Evolutionary conservation across 106 monocot species (phyloP).

Genomic region (Dioscorea dumetorum): DNA sequence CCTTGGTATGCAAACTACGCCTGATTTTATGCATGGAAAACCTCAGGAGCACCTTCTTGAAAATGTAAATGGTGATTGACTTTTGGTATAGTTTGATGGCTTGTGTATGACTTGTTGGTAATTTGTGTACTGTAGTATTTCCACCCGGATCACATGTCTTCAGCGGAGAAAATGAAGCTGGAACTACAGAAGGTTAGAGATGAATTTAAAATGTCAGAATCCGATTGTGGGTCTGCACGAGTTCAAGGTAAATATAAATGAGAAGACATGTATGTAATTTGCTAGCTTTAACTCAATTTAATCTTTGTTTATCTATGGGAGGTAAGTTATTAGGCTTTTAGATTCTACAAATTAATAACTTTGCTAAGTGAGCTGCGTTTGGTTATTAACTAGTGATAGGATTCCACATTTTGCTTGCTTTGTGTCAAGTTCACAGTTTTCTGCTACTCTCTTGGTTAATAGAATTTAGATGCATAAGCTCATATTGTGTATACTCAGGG

Average conservation of each 20-base stretch:
- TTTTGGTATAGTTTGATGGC: not conserved
- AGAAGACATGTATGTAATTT: no score
- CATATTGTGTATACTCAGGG: no score
- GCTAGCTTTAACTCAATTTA: no score
- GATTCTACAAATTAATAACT: no score
- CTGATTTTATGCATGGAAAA: conserved; percentile 43
- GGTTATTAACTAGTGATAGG: no score
- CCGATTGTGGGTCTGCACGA: conserved; percentile 92
- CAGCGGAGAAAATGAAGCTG: conserved; percentile 86
- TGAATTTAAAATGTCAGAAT: conserved; percentile 95
- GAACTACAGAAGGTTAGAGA: conserved; percentile 80
- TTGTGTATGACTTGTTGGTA: not conserved
- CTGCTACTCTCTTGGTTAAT: no score
- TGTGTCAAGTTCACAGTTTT: no score
- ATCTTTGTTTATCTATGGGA: no score
- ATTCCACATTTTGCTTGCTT: no score
- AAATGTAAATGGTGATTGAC: conserved; percentile 33
- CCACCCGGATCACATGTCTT: conserved; percentile 91
- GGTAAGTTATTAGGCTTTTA: no score
- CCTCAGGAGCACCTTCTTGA: conserved; percentile 77
- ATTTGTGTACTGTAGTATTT: conserved; percentile 54
- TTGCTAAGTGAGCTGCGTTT: no score
- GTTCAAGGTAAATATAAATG: conserved; percentile 61
- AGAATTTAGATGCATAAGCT: no score
- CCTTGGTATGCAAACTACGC: conserved; percentile 35